Base-by-base conservation (phyloP, 805 yeast species). In the Candida tibetensis region DNA sequence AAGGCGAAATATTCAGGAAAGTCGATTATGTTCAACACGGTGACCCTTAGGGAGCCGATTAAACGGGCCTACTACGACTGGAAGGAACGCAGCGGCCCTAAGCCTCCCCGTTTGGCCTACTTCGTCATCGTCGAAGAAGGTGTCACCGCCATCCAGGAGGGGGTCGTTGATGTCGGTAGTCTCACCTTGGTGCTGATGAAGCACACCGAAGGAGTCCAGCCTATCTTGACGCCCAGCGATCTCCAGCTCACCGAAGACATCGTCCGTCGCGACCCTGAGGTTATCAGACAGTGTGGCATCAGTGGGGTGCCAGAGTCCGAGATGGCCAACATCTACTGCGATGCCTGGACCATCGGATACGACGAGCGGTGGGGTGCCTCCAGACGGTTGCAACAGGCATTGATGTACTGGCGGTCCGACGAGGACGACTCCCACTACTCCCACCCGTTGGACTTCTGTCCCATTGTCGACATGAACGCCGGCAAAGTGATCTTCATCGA, bases 401-500 rank as follows among this genome's bases (percentile, higher is more conserved):
- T 85, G 60, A 73, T 85, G 74, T 84, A 82, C 70, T 85, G 81
- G 74, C 74, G 89, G 67, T 69, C 79, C 10, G 69, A 79, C 55
- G 88, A 81, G 63, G 86, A 84, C 57, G 93, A 83, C 60, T 81
- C 88, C 30, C 82, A 79, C 58, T 79, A 79, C 61, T 76, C 84
- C 18, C 84, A 78, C 58, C 90, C 93, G 19, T 73, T 84, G 52
- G 91, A 85, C 60, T 84, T 85, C 69, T 78, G 89, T 51, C 93
- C 93, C 43, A 82, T 84, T 55, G 81, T 84, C 44, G 93, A 84
- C 62, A 79, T 83, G 64, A 82, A 81, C 60, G 76, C 73, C 40
- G 69, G 68, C 38, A 79, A 83, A 59, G 86, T 84, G 42, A 76
- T 85, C 48, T 82, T 61, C 59, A 82, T 85, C 49, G 93, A 85